Percentiles rank a stretch among this genome's conserved stretches.
Conservation (phyloP, 768 basidiomycete genomes). For the Termitomyces sp. region DNA sequence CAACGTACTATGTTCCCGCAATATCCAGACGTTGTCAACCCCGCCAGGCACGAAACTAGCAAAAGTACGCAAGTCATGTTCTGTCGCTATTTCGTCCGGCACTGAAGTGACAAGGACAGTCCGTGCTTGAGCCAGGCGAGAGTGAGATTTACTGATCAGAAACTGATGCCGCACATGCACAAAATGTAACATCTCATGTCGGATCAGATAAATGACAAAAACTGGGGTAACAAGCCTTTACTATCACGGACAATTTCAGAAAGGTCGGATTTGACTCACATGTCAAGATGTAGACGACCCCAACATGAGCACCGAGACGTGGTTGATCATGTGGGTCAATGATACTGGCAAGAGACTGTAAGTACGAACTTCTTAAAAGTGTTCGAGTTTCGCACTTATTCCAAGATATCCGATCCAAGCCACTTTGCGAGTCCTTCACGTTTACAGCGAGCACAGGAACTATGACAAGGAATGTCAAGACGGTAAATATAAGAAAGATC, state of each 20-base stretch:
- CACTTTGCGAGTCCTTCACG: conserved; percentile 24
- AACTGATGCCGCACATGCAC: conserved; percentile 51
- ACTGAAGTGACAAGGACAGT: conserved; percentile 66
- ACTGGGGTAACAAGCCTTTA: conserved; percentile 25
- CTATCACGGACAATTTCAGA: not conserved
- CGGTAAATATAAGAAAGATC: conserved; percentile 48
- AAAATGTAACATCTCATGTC: conserved; percentile 52
- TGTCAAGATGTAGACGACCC: conserved; percentile 44
- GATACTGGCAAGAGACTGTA: conserved; percentile 21
- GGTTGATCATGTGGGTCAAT: conserved; percentile 27
- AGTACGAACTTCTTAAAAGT: not conserved
- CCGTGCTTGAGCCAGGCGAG: conserved; percentile 54
- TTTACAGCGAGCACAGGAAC: conserved; percentile 49
- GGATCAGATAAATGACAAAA: conserved; percentile 56
- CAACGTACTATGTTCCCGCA: conserved; percentile 42
- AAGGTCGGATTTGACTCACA: conserved; percentile 25
- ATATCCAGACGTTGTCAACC: conserved; percentile 63
- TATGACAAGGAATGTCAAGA: conserved; percentile 58
- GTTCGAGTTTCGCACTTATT: conserved; percentile 34
- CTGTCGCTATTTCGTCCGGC: conserved; percentile 46
- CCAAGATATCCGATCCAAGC: conserved; percentile 44
- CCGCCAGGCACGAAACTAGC: conserved; percentile 67
- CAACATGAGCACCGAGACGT: conserved; percentile 52
- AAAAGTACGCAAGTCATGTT: conserved; percentile 42
- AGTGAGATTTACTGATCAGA: conserved; percentile 54